Evolutionary conservation across 768 basidiomycete species (phyloP).

Genomic region (Naematelia encephala): DNA sequence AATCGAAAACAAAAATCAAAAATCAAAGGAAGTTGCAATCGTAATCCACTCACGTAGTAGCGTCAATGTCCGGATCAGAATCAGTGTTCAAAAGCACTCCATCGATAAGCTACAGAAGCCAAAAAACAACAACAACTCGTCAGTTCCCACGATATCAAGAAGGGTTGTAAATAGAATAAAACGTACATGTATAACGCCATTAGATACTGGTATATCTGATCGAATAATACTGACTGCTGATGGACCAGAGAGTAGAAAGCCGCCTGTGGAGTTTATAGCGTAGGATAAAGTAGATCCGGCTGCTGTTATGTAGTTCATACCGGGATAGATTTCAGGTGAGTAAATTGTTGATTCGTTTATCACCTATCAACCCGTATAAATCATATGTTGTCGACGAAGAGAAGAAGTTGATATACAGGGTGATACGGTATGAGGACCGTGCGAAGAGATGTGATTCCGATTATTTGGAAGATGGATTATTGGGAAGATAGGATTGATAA

Average conservation of each 20-base stretch:
- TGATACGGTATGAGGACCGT: too few relatives aligned
- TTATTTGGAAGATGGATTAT: too few relatives aligned
- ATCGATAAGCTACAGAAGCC: constrained; percentile 22
- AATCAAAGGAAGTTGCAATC: neutral
- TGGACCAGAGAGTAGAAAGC: constrained; percentile 12
- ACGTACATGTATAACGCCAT: constrained; percentile 34
- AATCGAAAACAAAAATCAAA: neutral
- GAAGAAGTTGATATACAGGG: too few relatives aligned
- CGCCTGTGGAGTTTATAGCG: constrained; percentile 18
- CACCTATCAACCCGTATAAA: constrained; percentile 16
- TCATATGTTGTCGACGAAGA: too few relatives aligned
- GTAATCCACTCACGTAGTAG: constrained; percentile 17
- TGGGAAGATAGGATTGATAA: too few relatives aligned
- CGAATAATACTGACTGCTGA: constrained; percentile 15
- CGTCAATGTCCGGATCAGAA: constrained; percentile 13
- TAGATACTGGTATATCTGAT: constrained; percentile 25
- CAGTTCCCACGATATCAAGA: neutral
- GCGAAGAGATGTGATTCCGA: too few relatives aligned
- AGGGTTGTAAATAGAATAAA: neutral
- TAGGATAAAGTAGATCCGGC: constrained; percentile 25
- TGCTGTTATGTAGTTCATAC: constrained; percentile 19
- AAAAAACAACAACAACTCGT: neutral
- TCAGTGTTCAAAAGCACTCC: constrained; percentile 14
- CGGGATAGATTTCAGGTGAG: constrained; percentile 17
- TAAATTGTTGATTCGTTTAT: constrained; percentile 28